These are phyloP conservation scores for Chrysoporthe puriensis DNA, from an alignment of 2,329 filamentous ascomycete species.

Conservation along the genomic window DNA sequence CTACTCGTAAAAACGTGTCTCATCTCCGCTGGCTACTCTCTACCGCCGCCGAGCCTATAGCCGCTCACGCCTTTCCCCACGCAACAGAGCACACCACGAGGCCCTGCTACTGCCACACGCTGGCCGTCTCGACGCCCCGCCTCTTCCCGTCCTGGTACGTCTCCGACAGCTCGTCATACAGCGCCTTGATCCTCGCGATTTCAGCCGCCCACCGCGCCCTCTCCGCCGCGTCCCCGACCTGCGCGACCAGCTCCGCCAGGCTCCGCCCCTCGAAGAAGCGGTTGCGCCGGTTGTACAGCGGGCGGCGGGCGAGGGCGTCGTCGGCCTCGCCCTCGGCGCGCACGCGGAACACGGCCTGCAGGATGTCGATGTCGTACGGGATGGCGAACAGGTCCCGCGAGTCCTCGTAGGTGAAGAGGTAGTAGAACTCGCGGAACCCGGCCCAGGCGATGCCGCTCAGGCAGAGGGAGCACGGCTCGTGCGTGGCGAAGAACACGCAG, in stretches of 20 bases:
- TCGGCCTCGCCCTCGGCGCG: conserved; percentile 42
- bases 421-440: conserved; percentile 60
- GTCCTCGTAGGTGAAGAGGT: conserved; percentile 63
- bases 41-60: neutral
- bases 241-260: conserved; percentile 44
- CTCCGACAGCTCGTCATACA: conserved; percentile 51
- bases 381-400: conserved; percentile 59
- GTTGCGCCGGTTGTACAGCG: conserved; percentile 59
- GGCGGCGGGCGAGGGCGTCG: conserved; percentile 42
- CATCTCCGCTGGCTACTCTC: too few species aligned
- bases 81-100: neutral
- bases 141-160: conserved; percentile 55
- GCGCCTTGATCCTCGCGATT: conserved; percentile 50
- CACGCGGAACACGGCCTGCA: conserved; percentile 59
- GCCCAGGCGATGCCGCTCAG: conserved; percentile 62
- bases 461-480: conserved; percentile 63
- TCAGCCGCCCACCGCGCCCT: conserved; percentile 42
- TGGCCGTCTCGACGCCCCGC: conserved; percentile 47
- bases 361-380: conserved; percentile 61
- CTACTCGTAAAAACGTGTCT: too few species aligned
- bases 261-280: conserved; percentile 56
- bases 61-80: neutral
- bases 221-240: conserved; percentile 42
- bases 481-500: conserved; percentile 62
- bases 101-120: conserved; percentile 49